Base-by-base conservation (phyloP, 1,284 basidiomycete species). In the Tilletia indica region DNA sequence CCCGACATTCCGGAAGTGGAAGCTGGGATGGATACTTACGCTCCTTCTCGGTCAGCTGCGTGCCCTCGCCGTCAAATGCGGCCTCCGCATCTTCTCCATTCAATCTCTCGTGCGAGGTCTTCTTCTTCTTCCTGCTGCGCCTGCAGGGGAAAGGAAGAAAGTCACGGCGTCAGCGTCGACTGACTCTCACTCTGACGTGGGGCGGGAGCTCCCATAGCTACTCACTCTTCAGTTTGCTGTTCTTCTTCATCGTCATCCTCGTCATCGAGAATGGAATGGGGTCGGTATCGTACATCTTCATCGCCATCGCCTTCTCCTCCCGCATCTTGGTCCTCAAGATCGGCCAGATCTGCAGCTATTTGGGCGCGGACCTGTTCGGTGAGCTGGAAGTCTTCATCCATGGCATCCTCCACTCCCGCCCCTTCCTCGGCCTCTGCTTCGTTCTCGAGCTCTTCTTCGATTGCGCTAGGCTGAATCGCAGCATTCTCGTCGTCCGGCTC, bases 121-220 rank as follows among this genome's bases (percentile, higher is more conserved):
- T 47, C 42, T 45, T 48, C 42, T 67, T 67, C 66, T 67, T 67
- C 25, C 66, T 19, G 42, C 38, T 67, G 45, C 39, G 42, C 42
- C 47, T 47, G 25, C 8, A 16, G 12, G 9, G 1, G 21, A 11
- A 25, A 4, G n/a, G 11, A 67, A 25, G 66, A 3, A 45, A 14
- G 42, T 48, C 47, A 12, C 47, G n/a, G 47, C 12, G 16, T 25
- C 51, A 19, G 16, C 51, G 14, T 54, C 5, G 25, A 31, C 25
- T 31, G 25, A 31, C 0, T 31, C 25, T 31, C 25, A 31, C 25
- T 31, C 25, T 31, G 25, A 2, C 2, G 25, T 31, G 25, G 25
- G 25, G 25, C 2, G 25, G 2, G 25, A 31, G n/a, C n/a, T 31
- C 25, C 2, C 25, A 31, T 31, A 31, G 25, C 25, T 31, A 45